A percentile compares a stretch with the other conserved stretches of the same genome.
Evolutionary conservation across 2,329 filamentous ascomycete species (phyloP).

Genomic region (Diaporthe velutina): DNA sequence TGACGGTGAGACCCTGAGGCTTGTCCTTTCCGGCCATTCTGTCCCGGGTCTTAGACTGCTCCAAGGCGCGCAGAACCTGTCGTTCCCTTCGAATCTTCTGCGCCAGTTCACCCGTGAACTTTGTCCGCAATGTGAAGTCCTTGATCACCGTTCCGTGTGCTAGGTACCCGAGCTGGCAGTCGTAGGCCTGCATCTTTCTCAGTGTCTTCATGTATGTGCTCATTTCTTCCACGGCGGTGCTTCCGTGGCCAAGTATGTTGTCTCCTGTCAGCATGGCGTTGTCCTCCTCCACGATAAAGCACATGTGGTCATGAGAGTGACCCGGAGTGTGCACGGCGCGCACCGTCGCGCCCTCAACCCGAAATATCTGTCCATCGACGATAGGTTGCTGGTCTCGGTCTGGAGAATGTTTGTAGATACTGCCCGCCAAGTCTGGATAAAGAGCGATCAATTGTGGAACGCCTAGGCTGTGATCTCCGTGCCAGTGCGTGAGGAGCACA

Average conservation of each 20-base stretch:
- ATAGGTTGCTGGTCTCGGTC: conserved; percentile 48
- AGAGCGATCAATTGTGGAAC: conserved; percentile 67
- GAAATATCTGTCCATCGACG: conserved; percentile 66
- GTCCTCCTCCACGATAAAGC: conserved; percentile 81
- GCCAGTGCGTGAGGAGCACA: conserved; percentile 79
- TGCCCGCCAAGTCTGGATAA: conserved; percentile 54
- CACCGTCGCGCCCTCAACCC: conserved; percentile 73
- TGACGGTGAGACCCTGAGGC: conserved; percentile 48
- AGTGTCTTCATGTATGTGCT: conserved; percentile 56
- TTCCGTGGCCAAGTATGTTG: conserved; percentile 89
- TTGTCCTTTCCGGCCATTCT: conserved; percentile 42
- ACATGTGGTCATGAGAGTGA: conserved; percentile 87
- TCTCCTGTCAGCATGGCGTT: conserved; percentile 90
- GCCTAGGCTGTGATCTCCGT: conserved; percentile 78
- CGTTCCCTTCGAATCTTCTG: conserved; percentile 55
- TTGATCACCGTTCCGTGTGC: conserved; percentile 57
- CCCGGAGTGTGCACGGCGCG: conserved; percentile 73
- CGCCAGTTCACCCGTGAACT: conserved; percentile 53
- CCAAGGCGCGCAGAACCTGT: conserved; percentile 53
- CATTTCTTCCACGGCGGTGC: conserved; percentile 86
- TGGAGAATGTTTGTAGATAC: conserved; percentile 52
- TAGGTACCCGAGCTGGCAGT: conserved; percentile 56
- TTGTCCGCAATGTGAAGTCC: conserved; percentile 52
- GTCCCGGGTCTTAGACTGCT: conserved; percentile 41
- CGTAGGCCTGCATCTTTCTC: conserved; percentile 41